These are phyloP conservation scores for Leptosphaerulina australis DNA, from an alignment of 2,329 filamentous ascomycete species.

Conservation along the genomic window DNA sequence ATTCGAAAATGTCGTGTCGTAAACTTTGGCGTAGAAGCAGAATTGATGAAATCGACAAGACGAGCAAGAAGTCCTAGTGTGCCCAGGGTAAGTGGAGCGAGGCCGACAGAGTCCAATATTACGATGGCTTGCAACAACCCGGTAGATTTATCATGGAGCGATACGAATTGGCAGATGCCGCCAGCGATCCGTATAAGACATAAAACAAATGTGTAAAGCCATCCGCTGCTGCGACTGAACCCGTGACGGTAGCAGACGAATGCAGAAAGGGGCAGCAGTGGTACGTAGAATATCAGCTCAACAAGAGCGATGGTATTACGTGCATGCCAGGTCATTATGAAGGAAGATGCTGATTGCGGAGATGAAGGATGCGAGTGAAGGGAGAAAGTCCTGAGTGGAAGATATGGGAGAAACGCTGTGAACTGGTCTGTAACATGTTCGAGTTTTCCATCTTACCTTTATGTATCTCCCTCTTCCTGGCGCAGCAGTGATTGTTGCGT, in stretches of 20 bases:
- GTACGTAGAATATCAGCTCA: slow-evolving; percentile 48
- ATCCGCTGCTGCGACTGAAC: slow-evolving; percentile 55
- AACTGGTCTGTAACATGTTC: background rate
- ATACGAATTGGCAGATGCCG: slow-evolving; percentile 57
- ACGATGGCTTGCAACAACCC: slow-evolving; percentile 51
- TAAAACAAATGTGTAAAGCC: slow-evolving; percentile 61
- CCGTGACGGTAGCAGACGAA: slow-evolving; percentile 48
- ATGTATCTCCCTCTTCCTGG: background rate
- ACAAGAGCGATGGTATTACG: slow-evolving; percentile 28
- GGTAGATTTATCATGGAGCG: slow-evolving; percentile 51
- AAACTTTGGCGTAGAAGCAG: slow-evolving; percentile 22
- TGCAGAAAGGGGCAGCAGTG: slow-evolving; percentile 38
- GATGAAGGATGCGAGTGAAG: no score
- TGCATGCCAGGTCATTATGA: slow-evolving; percentile 9
- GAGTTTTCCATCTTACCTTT: background rate
- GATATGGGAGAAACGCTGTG: background rate
- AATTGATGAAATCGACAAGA: slow-evolving; percentile 30
- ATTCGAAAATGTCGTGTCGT: slow-evolving; percentile 35
- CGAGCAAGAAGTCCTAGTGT: slow-evolving; percentile 54
- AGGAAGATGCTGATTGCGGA: background rate
- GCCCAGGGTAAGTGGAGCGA: slow-evolving; percentile 57
- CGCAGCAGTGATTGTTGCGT: background rate
- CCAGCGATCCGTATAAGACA: slow-evolving; percentile 60
- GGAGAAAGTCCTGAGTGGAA: background rate
- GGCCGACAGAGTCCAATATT: slow-evolving; percentile 55